Percentiles rank a stretch among this genome's conserved stretches.
phyloP scores from a whole-genome alignment of 108 stramenopile genomes.

The Skeletonema tropicum region DNA sequence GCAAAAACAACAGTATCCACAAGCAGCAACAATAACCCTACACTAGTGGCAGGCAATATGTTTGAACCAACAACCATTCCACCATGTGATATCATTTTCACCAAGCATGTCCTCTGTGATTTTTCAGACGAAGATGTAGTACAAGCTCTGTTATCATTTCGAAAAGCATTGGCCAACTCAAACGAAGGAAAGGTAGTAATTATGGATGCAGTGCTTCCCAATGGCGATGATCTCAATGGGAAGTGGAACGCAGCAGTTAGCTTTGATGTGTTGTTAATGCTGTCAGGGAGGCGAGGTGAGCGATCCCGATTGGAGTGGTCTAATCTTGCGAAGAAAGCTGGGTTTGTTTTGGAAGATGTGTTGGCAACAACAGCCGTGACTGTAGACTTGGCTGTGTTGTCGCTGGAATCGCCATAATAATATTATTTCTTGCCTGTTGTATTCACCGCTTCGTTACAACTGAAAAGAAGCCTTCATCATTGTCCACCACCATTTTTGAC shows the following conservation, averaged over 20 bases:
- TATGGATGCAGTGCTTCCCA: constrained; percentile 46
- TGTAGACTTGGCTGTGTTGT: constrained; percentile 40
- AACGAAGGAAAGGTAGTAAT: constrained; percentile 38
- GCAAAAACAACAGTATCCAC: constrained; percentile 8
- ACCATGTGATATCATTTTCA: constrained; percentile 42
- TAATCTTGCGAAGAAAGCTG: constrained; percentile 34
- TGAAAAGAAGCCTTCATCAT: constrained; percentile 32
- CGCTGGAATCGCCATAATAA: background rate
- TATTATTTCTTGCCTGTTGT: background rate
- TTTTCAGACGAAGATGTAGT: constrained; percentile 49
- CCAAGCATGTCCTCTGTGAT: constrained; percentile 50
- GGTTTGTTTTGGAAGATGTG: constrained; percentile 38
- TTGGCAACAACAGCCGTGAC: constrained; percentile 40
- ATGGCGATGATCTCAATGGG: constrained; percentile 37
- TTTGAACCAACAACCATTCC: constrained; percentile 48
- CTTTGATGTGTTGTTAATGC: constrained; percentile 46
- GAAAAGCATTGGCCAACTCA: constrained; percentile 18
- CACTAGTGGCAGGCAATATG: constrained; percentile 40
- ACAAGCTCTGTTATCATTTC: constrained; percentile 33
- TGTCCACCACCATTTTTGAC: constrained; percentile 30
- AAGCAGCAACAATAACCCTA: background rate
- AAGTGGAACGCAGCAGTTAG: constrained; percentile 47
- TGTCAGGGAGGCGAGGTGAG: constrained; percentile 39
- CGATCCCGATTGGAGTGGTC: constrained; percentile 44
- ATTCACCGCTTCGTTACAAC: constrained; percentile 37